A percentile compares a stretch with the other conserved stretches of the same genome.
These are phyloP conservation scores for Salicornia ramosissima DNA, from an alignment of 148 eudicot genomes.

Conservation along the genomic window DNA sequence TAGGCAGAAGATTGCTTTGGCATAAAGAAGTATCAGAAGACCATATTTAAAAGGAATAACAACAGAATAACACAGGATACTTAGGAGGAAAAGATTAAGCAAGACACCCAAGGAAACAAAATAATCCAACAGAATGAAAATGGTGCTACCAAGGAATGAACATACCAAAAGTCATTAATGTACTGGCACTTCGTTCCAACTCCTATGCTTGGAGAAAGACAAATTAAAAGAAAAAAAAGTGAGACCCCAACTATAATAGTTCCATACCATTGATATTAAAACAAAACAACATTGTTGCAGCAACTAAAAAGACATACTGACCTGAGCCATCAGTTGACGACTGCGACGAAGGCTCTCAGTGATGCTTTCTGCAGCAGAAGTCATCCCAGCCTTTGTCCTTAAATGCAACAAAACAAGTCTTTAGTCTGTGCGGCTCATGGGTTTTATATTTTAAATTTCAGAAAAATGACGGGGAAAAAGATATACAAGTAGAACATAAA, in stretches of 20 bases:
- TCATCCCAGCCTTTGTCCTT: slow-evolving; percentile 93
- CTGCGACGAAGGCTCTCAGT: slow-evolving; percentile 92
- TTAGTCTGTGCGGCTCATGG: too few species aligned
- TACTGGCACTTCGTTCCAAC: slow-evolving; percentile 84
- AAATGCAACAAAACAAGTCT: slow-evolving; percentile 6
- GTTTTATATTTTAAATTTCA: too few species aligned
- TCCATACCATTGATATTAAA: background rate
- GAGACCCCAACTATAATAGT: slow-evolving; percentile 2
- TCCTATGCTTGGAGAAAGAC: slow-evolving; percentile 40
- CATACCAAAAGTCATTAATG: slow-evolving; percentile 71
- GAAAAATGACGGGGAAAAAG: too few species aligned
- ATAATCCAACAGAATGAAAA: background rate
- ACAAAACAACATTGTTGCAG: background rate
- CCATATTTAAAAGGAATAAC: too few species aligned
- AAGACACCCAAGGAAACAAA: background rate
- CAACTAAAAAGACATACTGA: slow-evolving; percentile 15
- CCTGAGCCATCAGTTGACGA: slow-evolving; percentile 98
- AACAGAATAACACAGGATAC: too few species aligned
- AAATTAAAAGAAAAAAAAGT: slow-evolving; percentile 2
- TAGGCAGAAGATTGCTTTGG: too few species aligned
- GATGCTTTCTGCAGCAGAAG: slow-evolving; percentile 95
- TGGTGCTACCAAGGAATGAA: slow-evolving; percentile 3
- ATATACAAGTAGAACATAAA: too few species aligned
- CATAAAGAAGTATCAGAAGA: too few species aligned
- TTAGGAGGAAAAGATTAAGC: background rate